Percentiles rank a stretch among this genome's conserved stretches.
phyloP scores from a whole-genome alignment of 306 rosid genomes.

The Quercus wislizeni region DNA sequence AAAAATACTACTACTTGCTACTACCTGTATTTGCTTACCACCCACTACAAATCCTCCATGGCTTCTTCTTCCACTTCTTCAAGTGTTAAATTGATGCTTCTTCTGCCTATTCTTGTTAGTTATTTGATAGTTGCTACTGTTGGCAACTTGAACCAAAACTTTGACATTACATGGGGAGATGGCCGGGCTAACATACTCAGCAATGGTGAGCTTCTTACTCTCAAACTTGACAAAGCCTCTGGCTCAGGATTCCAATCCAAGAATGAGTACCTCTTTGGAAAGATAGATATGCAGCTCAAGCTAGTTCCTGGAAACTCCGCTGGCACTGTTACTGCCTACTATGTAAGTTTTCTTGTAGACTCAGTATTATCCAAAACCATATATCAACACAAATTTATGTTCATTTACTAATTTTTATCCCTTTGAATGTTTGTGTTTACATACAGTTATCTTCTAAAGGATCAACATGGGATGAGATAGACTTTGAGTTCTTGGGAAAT shows the following conservation, averaged over 20 bases:
- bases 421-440: not conserved
- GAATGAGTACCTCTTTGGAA: conserved; percentile 37
- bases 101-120: not conserved
- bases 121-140: not conserved
- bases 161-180: conserved; percentile 45
- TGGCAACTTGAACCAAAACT: conserved; percentile 20
- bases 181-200: conserved; percentile 52
- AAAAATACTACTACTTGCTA: too few species aligned
- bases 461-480: conserved; percentile 63
- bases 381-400: not conserved
- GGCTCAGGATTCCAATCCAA: conserved; percentile 49
- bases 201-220: conserved; percentile 48
- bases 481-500: conserved; percentile 66
- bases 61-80: not conserved
- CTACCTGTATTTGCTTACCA: too few species aligned
- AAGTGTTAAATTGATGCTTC: not conserved
- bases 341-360: conserved; percentile 6
- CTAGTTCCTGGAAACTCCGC: conserved; percentile 68
- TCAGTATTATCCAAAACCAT: too few species aligned
- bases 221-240: conserved; percentile 41
- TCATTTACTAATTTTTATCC: not conserved
- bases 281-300: conserved; percentile 48
- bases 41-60: not conserved
- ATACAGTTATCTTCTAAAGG: conserved; percentile 39
- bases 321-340: conserved; percentile 55